Conservation (phyloP, 2,329 filamentous ascomycete genomes). For the Biscogniauxia marginata region DNA sequence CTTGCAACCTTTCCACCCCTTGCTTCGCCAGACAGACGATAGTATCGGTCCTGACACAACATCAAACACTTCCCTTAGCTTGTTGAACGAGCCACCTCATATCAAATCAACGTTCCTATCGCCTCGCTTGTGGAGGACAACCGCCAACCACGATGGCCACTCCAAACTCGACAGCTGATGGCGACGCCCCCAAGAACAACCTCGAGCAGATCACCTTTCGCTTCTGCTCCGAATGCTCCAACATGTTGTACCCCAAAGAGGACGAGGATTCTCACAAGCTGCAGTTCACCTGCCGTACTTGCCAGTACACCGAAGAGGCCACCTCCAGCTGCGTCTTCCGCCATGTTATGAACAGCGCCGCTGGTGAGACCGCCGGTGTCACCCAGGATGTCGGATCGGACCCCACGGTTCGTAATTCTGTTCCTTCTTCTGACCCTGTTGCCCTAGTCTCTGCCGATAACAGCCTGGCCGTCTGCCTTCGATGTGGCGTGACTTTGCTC, state of each 20-base stretch:
- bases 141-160: conserved; percentile 49
- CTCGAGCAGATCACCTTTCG: conserved; percentile 88
- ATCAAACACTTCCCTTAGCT: neutral
- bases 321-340: conserved; percentile 91
- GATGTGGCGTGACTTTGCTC: conserved; percentile 32
- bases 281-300: conserved; percentile 94
- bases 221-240: conserved; percentile 98
- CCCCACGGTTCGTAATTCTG: conserved; percentile 84
- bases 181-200: conserved; percentile 46
- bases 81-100: neutral
- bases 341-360: conserved; percentile 86
- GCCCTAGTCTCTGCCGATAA: conserved; percentile 14
- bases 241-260: conserved; percentile 97
- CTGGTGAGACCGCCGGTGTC: conserved; percentile 93
- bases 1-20: neutral
- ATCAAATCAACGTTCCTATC: conserved; percentile 4
- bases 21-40: neutral
- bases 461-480: conserved; percentile 29
- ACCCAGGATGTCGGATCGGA: conserved; percentile 96
- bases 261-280: conserved; percentile 80
- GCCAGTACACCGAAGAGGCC: conserved; percentile 85
- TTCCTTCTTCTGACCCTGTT: conserved; percentile 29
- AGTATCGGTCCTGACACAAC: neutral
- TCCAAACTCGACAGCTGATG: conserved; percentile 51
- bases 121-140: conserved; percentile 1